These are phyloP conservation scores for Lepiota brunneoincarnata DNA, from an alignment of 768 basidiomycete genomes.

Conservation along the genomic window DNA sequence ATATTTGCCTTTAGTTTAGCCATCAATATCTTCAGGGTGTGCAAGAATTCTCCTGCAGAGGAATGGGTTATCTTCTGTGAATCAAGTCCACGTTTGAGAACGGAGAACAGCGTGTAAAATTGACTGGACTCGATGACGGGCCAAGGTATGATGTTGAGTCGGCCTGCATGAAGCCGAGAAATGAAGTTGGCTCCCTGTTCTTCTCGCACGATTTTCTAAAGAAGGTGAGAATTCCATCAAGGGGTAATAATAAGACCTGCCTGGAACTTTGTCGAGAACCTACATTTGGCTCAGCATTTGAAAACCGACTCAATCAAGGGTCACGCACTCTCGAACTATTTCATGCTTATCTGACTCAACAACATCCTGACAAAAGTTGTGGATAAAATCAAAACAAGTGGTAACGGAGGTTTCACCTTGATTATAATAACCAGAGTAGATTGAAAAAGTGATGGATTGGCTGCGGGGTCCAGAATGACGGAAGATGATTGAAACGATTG, in stretches of 20 bases:
- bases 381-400: not conserved
- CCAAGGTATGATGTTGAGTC: constrained; percentile 61
- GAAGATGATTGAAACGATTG: constrained; percentile 62
- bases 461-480: constrained; percentile 52
- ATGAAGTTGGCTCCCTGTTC: constrained; percentile 66
- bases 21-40: constrained; percentile 61
- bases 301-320: not conserved
- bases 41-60: constrained; percentile 52
- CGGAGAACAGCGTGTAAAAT: constrained; percentile 55
- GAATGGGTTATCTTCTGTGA: constrained; percentile 46
- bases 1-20: constrained; percentile 56
- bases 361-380: constrained; percentile 46
- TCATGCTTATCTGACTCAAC: constrained; percentile 59
- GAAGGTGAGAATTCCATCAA: not conserved
- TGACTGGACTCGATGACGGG: constrained; percentile 62
- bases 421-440: constrained; percentile 62
- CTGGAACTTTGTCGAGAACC: constrained; percentile 53
- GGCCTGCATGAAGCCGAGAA: constrained; percentile 53
- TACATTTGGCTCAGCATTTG: constrained; percentile 17
- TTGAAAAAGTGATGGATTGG: constrained; percentile 57
- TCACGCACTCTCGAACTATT: constrained; percentile 52
- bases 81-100: constrained; percentile 45
- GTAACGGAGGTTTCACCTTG: constrained; percentile 35
- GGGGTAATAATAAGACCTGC: constrained; percentile 8
- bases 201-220: constrained; percentile 54